phyloP scores from a whole-genome alignment of 192 early-diverging fungal species.

The Coemansia nantahalensis region DNA sequence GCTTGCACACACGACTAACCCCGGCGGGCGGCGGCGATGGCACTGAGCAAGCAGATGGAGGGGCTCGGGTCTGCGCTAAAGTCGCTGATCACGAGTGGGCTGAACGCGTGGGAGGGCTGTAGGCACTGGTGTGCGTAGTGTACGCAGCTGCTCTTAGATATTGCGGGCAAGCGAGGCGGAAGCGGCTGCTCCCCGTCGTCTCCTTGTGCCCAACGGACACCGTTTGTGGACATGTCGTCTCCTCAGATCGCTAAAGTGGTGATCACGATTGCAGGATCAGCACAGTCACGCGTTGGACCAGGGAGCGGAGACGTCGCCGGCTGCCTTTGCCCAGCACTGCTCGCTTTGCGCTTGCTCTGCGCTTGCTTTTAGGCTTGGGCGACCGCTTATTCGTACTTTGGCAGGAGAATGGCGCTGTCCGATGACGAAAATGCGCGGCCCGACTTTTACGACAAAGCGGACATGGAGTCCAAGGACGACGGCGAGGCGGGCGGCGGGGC shows the following conservation, averaged over 20 bases:
- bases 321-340: too few relatives aligned
- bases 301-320: too few relatives aligned
- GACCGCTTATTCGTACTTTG: too few relatives aligned
- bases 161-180: constrained; percentile 15
- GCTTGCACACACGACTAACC: too few relatives aligned
- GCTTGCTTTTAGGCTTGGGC: too few relatives aligned
- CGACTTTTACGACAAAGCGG: constrained; percentile 32
- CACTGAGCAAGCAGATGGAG: constrained; percentile 18
- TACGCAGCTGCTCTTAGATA: constrained; percentile 23
- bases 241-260: too few relatives aligned
- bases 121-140: constrained; percentile 22
- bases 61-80: constrained; percentile 33
- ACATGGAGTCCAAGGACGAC: constrained; percentile 9
- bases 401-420: constrained; percentile 10
- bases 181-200: too few relatives aligned
- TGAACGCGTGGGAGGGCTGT: constrained; percentile 42
- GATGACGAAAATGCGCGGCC: constrained; percentile 35
- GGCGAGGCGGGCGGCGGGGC: not conserved
- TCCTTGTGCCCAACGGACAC: too few relatives aligned
- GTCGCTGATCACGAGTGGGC: constrained; percentile 44
- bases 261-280: too few relatives aligned
- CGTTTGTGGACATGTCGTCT: too few relatives aligned
- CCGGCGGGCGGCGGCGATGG: not conserved
- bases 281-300: too few relatives aligned
- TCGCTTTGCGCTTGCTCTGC: too few relatives aligned